Evolutionary conservation across 352 stramenopile genomes (phyloP), one percentile per base, ranked within the genome.

Genomic region (Globisporangium spiculum): DNA sequence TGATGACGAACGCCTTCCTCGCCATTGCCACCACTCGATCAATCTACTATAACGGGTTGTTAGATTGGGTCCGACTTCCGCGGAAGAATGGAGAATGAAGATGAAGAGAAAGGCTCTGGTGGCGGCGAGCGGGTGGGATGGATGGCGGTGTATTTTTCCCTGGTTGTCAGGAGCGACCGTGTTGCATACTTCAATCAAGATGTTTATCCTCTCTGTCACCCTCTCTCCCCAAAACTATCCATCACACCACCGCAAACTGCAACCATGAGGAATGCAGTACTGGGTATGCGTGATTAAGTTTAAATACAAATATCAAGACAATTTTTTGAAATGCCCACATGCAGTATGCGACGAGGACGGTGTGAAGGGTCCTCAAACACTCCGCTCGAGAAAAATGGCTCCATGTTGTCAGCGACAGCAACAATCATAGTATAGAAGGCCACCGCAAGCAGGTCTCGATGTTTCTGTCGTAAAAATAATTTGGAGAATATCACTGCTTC

Each of bases 1-100:
- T 66, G 67, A 88, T 79, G 66, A 95, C 83, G 55, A 93, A 78
- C 60, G 80, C 77, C 69, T 93, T 93, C 44, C 78, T 69, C 70
- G 74, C 72, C 71, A 75, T 82, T 50, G 41, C 14, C 7, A 20
- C 18, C 38, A 7, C 16, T 6, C 38, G 5, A 46, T 46, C 38
- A 46, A 46, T 46, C 38, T 18, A 38, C 4, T 59, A 1, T 14
- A 14, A 41, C 16, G 16, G 53, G 16, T 24, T 24, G 26, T 24
- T 24, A 16, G 53, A 38, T 20, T 10, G 24, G 9, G 16, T 30
- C 4, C 5, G 54, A 44, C 24, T 10, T 60, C 38, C n/a, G 5
- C 41, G 66, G 70, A 72, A 66, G 60, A 74, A 70, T 73, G 63
- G 52, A 30, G 56, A 50, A 62, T 32, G 30, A 32, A 32, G 4